Evolutionary conservation across 768 basidiomycete species (phyloP).

Genomic region (Solioccasus polychromus): DNA sequence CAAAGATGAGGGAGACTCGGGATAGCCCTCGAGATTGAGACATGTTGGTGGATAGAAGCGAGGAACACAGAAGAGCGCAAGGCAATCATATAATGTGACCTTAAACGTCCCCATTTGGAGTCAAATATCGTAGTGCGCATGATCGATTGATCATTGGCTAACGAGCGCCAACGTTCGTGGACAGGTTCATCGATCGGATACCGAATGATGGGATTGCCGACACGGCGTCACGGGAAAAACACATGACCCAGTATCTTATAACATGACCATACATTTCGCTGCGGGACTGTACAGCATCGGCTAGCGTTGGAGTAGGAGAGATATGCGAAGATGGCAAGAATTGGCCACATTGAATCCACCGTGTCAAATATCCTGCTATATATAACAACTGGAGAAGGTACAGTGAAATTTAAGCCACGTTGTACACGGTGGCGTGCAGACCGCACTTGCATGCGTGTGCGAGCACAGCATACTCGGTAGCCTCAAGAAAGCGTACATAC

Average conservation of each 20-base stretch:
- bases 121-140: too few relatives aligned
- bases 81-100: not conserved
- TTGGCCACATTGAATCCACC: too few relatives aligned
- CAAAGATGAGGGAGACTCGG: constrained; percentile 81
- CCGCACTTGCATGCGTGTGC: too few relatives aligned
- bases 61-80: not conserved
- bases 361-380: too few relatives aligned
- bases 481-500: too few relatives aligned
- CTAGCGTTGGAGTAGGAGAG: not conserved
- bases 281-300: not conserved
- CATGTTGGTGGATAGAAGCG: constrained; percentile 13
- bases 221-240: not conserved
- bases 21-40: constrained; percentile 28
- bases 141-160: constrained; percentile 16
- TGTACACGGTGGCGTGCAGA: too few relatives aligned
- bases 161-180: constrained; percentile 21
- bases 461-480: too few relatives aligned
- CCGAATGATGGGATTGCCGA: not conserved
- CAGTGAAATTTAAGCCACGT: too few relatives aligned
- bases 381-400: not conserved
- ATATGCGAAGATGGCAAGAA: not conserved
- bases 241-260: too few relatives aligned
- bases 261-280: too few relatives aligned
- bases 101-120: constrained; percentile 12
- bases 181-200: not conserved